A percentile compares a stretch with the other conserved stretches of the same genome.
These are phyloP conservation scores for Eucommia ulmoides DNA, from an alignment of 257 asterid genomes.

Conservation along the genomic window DNA sequence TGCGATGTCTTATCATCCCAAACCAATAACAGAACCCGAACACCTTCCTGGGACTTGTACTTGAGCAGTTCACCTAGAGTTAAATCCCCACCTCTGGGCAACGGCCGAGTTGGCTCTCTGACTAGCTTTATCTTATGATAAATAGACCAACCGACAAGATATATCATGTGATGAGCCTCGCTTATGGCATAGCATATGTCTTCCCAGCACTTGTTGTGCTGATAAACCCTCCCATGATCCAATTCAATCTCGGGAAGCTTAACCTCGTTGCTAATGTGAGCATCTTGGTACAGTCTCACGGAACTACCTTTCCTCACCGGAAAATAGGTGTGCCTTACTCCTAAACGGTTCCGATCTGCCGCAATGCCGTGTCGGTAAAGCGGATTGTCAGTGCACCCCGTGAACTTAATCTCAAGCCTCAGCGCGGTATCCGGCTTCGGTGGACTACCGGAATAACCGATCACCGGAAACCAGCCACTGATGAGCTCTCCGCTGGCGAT, in stretches of 20 bases:
- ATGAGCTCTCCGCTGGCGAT: constrained; percentile 39
- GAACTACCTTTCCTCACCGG: constrained; percentile 68
- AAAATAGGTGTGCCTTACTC: constrained; percentile 55
- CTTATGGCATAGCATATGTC: constrained; percentile 71
- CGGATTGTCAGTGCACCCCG: constrained; percentile 39
- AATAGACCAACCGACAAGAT: constrained; percentile 90
- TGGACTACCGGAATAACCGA: constrained; percentile 32
- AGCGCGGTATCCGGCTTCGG: constrained; percentile 47
- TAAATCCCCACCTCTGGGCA: constrained; percentile 83
- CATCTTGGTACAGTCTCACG: constrained; percentile 80
- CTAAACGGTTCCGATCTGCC: constrained; percentile 41
- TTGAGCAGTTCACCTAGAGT: constrained; percentile 83
- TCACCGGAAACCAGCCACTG: constrained; percentile 36
- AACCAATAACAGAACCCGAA: constrained; percentile 70
- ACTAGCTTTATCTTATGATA: constrained; percentile 57
- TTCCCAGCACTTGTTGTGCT: constrained; percentile 67
- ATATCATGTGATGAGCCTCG: constrained; percentile 85
- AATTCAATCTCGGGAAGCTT: constrained; percentile 40
- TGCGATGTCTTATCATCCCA: constrained; percentile 99
- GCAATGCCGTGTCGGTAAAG: constrained; percentile 60
- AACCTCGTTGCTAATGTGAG: constrained; percentile 35
- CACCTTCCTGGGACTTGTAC: constrained; percentile 92
- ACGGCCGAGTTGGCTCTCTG: constrained; percentile 58
- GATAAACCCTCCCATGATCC: constrained; percentile 37
- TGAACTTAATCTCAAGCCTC: constrained; percentile 36